Base-by-base conservation (phyloP, 495 filamentous ascomycete species). In the Pyrenopolyporus hunteri region DNA sequence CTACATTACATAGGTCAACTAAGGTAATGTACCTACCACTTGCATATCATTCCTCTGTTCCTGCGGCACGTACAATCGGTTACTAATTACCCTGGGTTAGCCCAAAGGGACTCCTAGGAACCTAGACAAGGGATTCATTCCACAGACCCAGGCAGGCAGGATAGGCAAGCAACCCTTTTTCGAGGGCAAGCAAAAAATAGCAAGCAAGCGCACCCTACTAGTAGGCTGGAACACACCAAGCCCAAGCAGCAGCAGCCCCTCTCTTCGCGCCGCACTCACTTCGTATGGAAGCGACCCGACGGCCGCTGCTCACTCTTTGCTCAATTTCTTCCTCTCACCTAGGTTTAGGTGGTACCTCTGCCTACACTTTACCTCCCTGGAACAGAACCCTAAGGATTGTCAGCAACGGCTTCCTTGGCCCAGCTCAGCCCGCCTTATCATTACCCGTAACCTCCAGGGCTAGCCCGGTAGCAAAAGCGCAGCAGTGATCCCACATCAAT, bases 341-440 rank as follows among this genome's bases (percentile, higher is more conserved):
- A 14, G n/a, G 10, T 6, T 39, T 14, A 14, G 35, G 6, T 3
- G n/a, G n/a, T n/a, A n/a, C n/a, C n/a, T n/a, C n/a, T n/a, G n/a
- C n/a, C n/a, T n/a, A n/a, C n/a, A n/a, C n/a, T n/a, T n/a, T n/a
- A n/a, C n/a, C n/a, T n/a, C n/a, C n/a, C n/a, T n/a, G n/a, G n/a
- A n/a, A n/a, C n/a, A n/a, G n/a, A n/a, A n/a, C n/a, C n/a, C n/a
- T 54, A 35, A 35, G 50, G 35, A 55, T 32, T 47, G 62, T 65
- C 62, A 59, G 62, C 56, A 55, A 28, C 53, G 37, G 17, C 35
- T 31, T 51, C 37, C 56, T 42, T 61, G 42, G 51, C 59, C 19
- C 51, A 63, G 59, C 59, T 43, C 45, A 54, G 59, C 59, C 59
- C 50, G 59, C 59, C 59, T 63, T 57, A 51, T 45, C 59, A 48